These are phyloP conservation scores for Blumeria graminis DNA, from an alignment of 2,329 filamentous ascomycete species.

Conservation along the genomic window DNA sequence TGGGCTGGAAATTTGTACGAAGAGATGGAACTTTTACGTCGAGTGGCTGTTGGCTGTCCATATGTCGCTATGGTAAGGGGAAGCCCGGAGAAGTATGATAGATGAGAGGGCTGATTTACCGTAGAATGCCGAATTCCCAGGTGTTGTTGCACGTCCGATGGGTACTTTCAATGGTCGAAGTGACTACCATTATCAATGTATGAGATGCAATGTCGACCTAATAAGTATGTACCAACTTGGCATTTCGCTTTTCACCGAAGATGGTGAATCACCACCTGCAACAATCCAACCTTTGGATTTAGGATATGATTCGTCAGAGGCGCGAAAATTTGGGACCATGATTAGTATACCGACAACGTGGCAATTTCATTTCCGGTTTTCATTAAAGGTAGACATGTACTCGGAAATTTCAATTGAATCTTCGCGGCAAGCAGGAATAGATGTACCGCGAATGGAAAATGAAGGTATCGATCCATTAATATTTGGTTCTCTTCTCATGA, in stretches of 20 bases:
- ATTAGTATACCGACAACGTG: conserved; percentile 60
- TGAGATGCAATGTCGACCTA: conserved; percentile 90
- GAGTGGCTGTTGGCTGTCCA: conserved; percentile 70
- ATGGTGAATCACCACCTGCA: conserved; percentile 65
- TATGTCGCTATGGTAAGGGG: conserved; percentile 85
- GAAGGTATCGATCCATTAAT: conserved; percentile 77
- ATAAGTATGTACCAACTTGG: conserved; percentile 95
- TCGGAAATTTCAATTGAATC: conserved; percentile 86
- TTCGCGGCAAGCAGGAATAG: conserved; percentile 73
- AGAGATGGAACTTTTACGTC: conserved; percentile 67
- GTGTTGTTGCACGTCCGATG: conserved; percentile 86
- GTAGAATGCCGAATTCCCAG: conserved; percentile 95
- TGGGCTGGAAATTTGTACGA: conserved; percentile 82
- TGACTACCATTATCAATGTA: conserved; percentile 95
- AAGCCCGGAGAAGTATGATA: conserved; percentile 2
- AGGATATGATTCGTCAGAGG: conserved; percentile 18
- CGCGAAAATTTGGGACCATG: conserved; percentile 19
- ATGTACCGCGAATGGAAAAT: conserved; percentile 61
- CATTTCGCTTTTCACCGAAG: conserved; percentile 74
- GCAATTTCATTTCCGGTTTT: conserved; percentile 99
- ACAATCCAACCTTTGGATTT: conserved; percentile 23
- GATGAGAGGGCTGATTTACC: conserved; percentile 7
- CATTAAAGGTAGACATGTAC: conserved; percentile 89
- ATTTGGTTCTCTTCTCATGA: conserved; percentile 75
- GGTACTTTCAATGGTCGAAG: conserved; percentile 85